Conservation (phyloP, 345 rosid genomes). For the Populus pruinosa region DNA sequence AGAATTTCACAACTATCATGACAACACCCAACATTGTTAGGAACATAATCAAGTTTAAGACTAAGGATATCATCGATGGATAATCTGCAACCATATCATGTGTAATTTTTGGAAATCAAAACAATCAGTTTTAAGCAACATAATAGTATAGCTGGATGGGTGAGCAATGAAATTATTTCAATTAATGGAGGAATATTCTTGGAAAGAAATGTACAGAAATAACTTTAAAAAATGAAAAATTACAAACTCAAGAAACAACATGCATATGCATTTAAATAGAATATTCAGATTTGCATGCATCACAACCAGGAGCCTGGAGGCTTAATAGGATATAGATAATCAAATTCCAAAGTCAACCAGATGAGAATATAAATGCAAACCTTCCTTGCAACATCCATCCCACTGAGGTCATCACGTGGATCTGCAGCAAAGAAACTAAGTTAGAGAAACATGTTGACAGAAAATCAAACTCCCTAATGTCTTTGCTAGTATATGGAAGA, state of each 20-base stretch:
- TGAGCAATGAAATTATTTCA: not conserved
- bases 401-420: slow-evolving; percentile 96
- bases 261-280: not conserved
- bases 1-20: not conserved
- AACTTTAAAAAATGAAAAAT: not conserved
- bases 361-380: slow-evolving; percentile 29
- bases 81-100: not conserved
- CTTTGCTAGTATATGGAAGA: not conserved
- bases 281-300: slow-evolving; percentile 3
- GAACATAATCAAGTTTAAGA: slow-evolving; percentile 5
- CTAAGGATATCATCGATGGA: not conserved
- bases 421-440: slow-evolving; percentile 43
- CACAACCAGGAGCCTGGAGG: slow-evolving; percentile 4
- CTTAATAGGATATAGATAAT: not conserved
- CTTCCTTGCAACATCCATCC: slow-evolving; percentile 98
- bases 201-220: not conserved
- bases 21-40: not conserved
- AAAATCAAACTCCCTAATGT: not conserved
- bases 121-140: not conserved
- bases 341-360: not conserved
- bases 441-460: not conserved
- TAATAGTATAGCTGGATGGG: not conserved
- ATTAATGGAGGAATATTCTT: not conserved
- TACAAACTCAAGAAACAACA: slow-evolving; percentile 6
- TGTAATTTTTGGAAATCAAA: not conserved